These are phyloP conservation scores for Cladosporium colombiae DNA, from an alignment of 2,329 filamentous ascomycete species.

Conservation along the genomic window DNA sequence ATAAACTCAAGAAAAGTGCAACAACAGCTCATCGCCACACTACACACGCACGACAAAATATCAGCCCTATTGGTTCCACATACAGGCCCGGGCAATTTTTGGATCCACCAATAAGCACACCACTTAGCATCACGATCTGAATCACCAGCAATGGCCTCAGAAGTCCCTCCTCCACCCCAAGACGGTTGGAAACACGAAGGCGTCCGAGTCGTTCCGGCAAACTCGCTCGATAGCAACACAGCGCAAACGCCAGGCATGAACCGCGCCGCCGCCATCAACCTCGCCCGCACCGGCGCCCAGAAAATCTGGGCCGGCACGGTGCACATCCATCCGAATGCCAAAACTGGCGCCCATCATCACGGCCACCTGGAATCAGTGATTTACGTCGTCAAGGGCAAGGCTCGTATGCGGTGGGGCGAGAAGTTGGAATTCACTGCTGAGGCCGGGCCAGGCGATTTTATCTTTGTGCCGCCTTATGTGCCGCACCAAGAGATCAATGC, in stretches of 20 bases:
- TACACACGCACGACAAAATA: not conserved
- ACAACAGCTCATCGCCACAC: not conserved
- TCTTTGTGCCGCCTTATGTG: conserved; percentile 49
- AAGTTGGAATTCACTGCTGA: conserved; percentile 48
- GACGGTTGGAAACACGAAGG: conserved; percentile 45
- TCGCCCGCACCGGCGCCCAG: conserved; percentile 46
- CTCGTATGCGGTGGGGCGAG: conserved; percentile 50
- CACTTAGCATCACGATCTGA: not conserved
- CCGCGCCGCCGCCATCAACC: conserved; percentile 48
- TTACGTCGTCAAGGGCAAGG: conserved; percentile 48
- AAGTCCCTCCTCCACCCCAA: conserved; percentile 26
- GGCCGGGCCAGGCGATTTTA: conserved; percentile 50
- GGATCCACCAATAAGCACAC: not conserved
- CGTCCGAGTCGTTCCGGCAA: conserved; percentile 46
- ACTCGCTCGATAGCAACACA: conserved; percentile 45
- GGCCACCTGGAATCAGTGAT: conserved; percentile 50
- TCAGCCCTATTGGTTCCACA: not conserved
- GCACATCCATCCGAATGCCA: conserved; percentile 46
- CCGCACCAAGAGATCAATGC: conserved; percentile 52
- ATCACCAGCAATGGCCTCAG: conserved; percentile 21
- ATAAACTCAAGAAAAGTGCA: not conserved
- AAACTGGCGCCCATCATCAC: conserved; percentile 49
- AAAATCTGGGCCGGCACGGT: conserved; percentile 51
- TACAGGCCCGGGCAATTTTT: not conserved
- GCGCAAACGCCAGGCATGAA: conserved; percentile 48